Evolutionary conservation across 352 stramenopile genomes (phyloP).

Genomic region (Phytophthora parvispora): DNA sequence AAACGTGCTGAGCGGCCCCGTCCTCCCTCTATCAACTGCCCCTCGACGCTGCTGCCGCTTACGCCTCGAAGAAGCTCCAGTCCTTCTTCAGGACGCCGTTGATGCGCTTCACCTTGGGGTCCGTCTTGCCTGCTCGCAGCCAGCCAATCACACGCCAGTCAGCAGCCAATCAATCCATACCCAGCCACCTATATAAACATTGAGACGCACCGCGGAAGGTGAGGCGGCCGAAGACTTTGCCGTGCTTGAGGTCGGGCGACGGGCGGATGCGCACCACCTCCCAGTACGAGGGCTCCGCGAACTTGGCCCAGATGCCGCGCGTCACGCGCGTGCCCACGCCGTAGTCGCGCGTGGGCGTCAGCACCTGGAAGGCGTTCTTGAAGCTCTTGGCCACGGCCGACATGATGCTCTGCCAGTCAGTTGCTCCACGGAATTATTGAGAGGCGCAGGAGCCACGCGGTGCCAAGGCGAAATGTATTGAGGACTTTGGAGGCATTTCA

Average conservation of each 20-base stretch:
- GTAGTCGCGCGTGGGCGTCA: conserved; percentile 76
- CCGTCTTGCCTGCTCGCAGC: conserved; percentile 65
- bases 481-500: neutral
- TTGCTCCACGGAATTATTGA: conserved; percentile 15
- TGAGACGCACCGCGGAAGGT: conserved; percentile 83
- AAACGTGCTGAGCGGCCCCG: neutral
- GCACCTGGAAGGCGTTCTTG: conserved; percentile 82
- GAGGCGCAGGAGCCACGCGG: conserved; percentile 16
- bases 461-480: neutral
- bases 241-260: conserved; percentile 84
- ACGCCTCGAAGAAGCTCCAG: conserved; percentile 49
- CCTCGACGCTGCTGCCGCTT: neutral
- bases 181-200: too few species aligned
- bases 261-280: conserved; percentile 85
- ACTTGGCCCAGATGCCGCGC: conserved; percentile 80
- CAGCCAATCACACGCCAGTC: conserved; percentile 11
- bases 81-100: conserved; percentile 85
- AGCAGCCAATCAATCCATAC: neutral
- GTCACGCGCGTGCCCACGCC: conserved; percentile 78
- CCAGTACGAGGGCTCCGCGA: conserved; percentile 79
- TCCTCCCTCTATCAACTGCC: conserved; percentile 2
- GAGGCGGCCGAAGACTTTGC: conserved; percentile 86
- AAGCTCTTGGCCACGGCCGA: conserved; percentile 49
- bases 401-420: conserved; percentile 34
- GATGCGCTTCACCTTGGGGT: conserved; percentile 79